phyloP scores from a whole-genome alignment of 2,329 filamentous ascomycete genomes.

The Fusarium ambrosium region DNA sequence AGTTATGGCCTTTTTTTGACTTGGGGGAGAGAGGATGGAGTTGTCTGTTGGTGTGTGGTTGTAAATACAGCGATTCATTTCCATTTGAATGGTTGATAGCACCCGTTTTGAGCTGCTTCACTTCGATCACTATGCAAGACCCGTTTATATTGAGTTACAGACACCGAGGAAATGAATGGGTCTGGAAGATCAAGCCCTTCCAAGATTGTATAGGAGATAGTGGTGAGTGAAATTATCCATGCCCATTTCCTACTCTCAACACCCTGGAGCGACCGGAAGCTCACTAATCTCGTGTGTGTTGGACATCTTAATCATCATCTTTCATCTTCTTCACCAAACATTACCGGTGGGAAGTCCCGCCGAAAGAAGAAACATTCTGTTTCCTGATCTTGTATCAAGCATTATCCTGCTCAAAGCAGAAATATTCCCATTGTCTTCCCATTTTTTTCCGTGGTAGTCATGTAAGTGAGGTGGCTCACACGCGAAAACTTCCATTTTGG shows the following conservation, averaged over 20 bases:
- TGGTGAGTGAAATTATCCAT: background rate
- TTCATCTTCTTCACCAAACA: background rate
- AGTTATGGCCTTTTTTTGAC: background rate
- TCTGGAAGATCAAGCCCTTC: too few species aligned
- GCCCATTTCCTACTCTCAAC: background rate
- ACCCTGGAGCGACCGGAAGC: background rate
- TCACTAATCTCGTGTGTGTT: background rate
- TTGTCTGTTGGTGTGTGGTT: background rate
- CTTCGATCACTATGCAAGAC: background rate
- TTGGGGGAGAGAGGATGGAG: background rate
- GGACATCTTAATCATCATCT: background rate
- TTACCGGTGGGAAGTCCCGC: background rate
- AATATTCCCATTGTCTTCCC: background rate
- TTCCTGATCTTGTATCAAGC: background rate
- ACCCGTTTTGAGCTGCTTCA: background rate
- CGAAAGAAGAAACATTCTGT: background rate
- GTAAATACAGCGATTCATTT: background rate
- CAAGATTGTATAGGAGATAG: background rate
- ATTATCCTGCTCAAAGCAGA: background rate
- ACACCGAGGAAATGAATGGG: background rate
- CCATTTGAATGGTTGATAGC: background rate
- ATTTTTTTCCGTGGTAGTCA: background rate
- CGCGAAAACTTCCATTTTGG: background rate
- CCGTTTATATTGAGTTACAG: background rate
- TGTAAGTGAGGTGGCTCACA: background rate